These are phyloP conservation scores for Lachancea meyersii DNA, from an alignment of 805 yeast species.

Conservation along the genomic window DNA sequence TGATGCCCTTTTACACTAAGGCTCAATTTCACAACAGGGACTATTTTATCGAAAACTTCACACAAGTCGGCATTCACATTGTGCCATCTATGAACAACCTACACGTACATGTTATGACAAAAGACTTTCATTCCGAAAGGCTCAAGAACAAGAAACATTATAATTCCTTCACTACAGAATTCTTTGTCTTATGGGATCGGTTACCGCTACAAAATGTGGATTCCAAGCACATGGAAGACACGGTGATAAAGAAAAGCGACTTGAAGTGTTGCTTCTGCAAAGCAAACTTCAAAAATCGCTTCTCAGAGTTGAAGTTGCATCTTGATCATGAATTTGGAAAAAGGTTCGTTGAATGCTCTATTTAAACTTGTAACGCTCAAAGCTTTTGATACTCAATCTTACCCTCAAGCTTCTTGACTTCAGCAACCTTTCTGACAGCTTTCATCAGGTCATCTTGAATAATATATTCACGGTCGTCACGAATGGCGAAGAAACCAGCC, in stretches of 20 bases:
- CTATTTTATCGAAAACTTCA: constrained; percentile 21
- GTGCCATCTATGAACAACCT: constrained; percentile 64
- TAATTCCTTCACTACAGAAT: constrained; percentile 60
- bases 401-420: constrained; percentile 94
- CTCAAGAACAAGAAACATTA: constrained; percentile 62
- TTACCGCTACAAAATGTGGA: constrained; percentile 36
- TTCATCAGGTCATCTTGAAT: constrained; percentile 92
- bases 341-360: constrained; percentile 12
- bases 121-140: constrained; percentile 49
- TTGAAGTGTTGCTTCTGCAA: constrained; percentile 40
- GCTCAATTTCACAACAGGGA: constrained; percentile 14
- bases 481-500: constrained; percentile 95
- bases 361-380: constrained; percentile 25
- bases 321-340: constrained; percentile 34
- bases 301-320: constrained; percentile 39
- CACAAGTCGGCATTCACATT: constrained; percentile 61
- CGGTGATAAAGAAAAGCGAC: constrained; percentile 29
- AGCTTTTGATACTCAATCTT: constrained; percentile 91
- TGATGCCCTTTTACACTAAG: constrained; percentile 16
- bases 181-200: constrained; percentile 52
- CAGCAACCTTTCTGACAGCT: constrained; percentile 96
- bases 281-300: constrained; percentile 37
- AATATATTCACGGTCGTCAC: constrained; percentile 95
- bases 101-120: constrained; percentile 68
- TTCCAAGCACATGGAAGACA: constrained; percentile 37